These are phyloP conservation scores for Peronosclerospora sorghi DNA, from an alignment of 352 stramenopile species.

Conservation along the genomic window DNA sequence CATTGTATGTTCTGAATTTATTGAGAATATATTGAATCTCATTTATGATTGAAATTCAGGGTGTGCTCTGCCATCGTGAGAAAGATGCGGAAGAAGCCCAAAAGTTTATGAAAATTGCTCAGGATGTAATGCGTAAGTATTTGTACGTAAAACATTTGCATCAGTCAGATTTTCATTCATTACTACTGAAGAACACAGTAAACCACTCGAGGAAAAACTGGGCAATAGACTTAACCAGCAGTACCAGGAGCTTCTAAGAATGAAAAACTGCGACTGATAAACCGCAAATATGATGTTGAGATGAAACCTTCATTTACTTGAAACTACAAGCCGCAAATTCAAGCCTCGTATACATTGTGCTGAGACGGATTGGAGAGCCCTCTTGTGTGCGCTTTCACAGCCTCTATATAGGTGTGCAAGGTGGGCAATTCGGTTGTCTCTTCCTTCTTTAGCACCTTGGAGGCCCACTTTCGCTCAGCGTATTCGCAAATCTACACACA, in stretches of 20 bases:
- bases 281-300: neutral
- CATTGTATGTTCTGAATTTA: constrained; percentile 26
- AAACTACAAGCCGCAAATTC: constrained; percentile 6
- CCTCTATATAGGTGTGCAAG: constrained; percentile 59
- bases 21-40: neutral
- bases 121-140: constrained; percentile 30
- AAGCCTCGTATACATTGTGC: constrained; percentile 47
- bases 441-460: constrained; percentile 81
- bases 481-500: constrained; percentile 83
- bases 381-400: constrained; percentile 53
- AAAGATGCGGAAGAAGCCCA: constrained; percentile 22
- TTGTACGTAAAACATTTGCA: neutral
- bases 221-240: constrained; percentile 26
- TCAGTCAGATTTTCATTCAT: neutral
- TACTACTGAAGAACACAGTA: constrained; percentile 21
- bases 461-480: constrained; percentile 87
- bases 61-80: constrained; percentile 22
- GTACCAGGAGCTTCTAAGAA: constrained; percentile 31
- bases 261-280: constrained; percentile 3
- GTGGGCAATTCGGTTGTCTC: constrained; percentile 60
- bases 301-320: constrained; percentile 1
- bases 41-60: constrained; percentile 11
- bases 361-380: constrained; percentile 31
- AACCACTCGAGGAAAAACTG: constrained; percentile 20
- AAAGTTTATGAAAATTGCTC: constrained; percentile 34